Conservation (phyloP, 1,284 basidiomycete species). For the Ustilago lituana region DNA sequence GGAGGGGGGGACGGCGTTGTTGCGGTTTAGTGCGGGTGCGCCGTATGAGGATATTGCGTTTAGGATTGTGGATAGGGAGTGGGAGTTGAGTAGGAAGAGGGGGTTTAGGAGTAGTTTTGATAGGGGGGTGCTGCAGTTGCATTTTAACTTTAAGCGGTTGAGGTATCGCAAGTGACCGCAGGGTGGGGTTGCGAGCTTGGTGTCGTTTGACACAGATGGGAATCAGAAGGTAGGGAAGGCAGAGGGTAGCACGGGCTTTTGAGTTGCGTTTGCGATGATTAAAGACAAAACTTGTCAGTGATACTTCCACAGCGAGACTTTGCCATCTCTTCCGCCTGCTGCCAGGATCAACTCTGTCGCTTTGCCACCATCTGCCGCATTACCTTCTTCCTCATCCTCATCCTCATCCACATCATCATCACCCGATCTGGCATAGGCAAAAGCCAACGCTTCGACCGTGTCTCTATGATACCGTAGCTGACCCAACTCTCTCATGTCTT, state of each 20-base stretch:
- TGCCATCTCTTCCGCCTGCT: slow-evolving; percentile 42
- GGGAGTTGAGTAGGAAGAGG: slow-evolving; percentile 94
- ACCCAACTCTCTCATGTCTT: slow-evolving; percentile 8
- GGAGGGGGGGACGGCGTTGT: slow-evolving; percentile 89
- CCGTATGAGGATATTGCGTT: slow-evolving; percentile 99
- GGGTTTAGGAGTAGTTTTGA: slow-evolving; percentile 73
- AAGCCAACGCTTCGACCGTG: slow-evolving; percentile 34
- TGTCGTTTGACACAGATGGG: too few relatives aligned
- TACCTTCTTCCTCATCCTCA: neutral
- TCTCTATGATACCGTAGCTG: slow-evolving; percentile 28
- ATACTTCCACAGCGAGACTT: slow-evolving; percentile 41
- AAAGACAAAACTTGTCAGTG: too few relatives aligned
- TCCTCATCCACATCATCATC: slow-evolving; percentile 1
- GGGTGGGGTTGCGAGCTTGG: neutral
- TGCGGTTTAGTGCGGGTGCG: slow-evolving; percentile 94
- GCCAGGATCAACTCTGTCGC: slow-evolving; percentile 17
- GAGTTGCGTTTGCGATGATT: too few relatives aligned
- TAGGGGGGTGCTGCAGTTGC: slow-evolving; percentile 70
- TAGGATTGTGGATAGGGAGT: slow-evolving; percentile 94
- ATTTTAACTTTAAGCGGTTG: slow-evolving; percentile 64
- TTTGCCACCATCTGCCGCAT: too few relatives aligned
- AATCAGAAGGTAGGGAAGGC: too few relatives aligned
- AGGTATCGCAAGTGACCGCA: slow-evolving; percentile 65
- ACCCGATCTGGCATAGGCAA: slow-evolving; percentile 1
- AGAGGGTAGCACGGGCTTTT: too few relatives aligned